A percentile compares a stretch with the other conserved stretches of the same genome.
Evolutionary conservation across 2,329 filamentous ascomycete species (phyloP).

Genomic region (Fusarium domesticum): DNA sequence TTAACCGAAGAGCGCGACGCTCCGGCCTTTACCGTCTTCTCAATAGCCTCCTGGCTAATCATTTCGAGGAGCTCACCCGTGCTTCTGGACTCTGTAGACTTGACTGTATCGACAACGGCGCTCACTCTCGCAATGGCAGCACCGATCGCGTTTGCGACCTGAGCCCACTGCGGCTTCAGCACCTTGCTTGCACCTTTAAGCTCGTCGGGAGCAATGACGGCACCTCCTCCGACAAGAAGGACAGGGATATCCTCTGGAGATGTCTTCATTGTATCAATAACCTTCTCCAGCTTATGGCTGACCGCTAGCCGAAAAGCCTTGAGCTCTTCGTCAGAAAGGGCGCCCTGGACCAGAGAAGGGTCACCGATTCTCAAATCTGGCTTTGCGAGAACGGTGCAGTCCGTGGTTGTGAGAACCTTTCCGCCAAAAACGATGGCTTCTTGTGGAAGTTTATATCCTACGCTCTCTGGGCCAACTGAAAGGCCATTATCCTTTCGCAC

Average conservation of each 20-base stretch:
- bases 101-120: constrained; percentile 50
- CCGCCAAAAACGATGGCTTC: constrained; percentile 58
- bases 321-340: constrained; percentile 35
- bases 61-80: constrained; percentile 38
- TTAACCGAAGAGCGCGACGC: constrained; percentile 43
- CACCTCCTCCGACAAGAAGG: constrained; percentile 61
- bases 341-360: constrained; percentile 32
- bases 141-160: constrained; percentile 63
- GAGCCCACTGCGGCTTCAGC: constrained; percentile 54
- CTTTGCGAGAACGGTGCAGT: constrained; percentile 43
- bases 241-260: constrained; percentile 58
- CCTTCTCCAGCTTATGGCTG: constrained; percentile 51
- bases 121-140: constrained; percentile 61
- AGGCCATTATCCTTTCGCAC: constrained; percentile 41
- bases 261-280: constrained; percentile 62
- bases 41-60: constrained; percentile 41
- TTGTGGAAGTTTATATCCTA: constrained; percentile 54
- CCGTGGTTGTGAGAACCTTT: constrained; percentile 55
- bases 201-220: constrained; percentile 54
- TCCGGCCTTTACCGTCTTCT: constrained; percentile 44
- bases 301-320: constrained; percentile 39
- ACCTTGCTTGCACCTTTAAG: constrained; percentile 55
- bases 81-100: constrained; percentile 44
- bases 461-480: constrained; percentile 59
- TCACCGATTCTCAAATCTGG: constrained; percentile 41